Base-by-base conservation (phyloP, 495 filamentous ascomycete genomes). In the Penicillium riverlandense region DNA sequence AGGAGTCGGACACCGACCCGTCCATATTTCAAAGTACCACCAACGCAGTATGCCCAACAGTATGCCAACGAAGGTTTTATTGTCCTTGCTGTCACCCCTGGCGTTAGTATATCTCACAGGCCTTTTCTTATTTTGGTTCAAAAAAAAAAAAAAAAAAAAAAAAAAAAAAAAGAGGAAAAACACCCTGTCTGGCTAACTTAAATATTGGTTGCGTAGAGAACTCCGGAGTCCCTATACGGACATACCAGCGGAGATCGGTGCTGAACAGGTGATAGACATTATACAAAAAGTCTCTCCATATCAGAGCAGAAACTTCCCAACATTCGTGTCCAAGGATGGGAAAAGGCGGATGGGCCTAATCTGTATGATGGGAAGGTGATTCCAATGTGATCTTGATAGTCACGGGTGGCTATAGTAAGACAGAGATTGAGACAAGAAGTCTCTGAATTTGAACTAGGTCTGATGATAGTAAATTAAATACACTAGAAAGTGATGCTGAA, bases 171-270 rank as follows among this genome's bases (percentile, higher is more conserved):
- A n/a, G n/a, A n/a, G n/a, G n/a, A n/a, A n/a, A n/a, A n/a, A n/a
- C n/a, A n/a, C n/a, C n/a, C 15, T 16, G 1, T 22, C 40, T 47
- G 50, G 40, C 49, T 50, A 49, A 54, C 37, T 2, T 48, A 11
- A 27, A 13, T 40, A 75, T 69, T 77, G 74, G 73, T 44, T 77
- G 5, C 63, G 65, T 43, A 77, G 73, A 7, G 73, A 77, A 30
- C 58, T 74, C 12, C 73, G 72, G 10, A 58, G 64, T 11, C 35
- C 43, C 7, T 33, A 53, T 10, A 74, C 75, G 10, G 71, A 78
- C 57, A 57, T 78, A 11, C 47, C 62, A 0, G 57, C 64, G 3
- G 68, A 70, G 13, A 51, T 45, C 6, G 73, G 73, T 6, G 71
- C 65, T 2, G 64, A 66, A 31, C 69, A 70, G 8, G 58, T 63